phyloP scores from a whole-genome alignment of 495 filamentous ascomycete species.

The Penicillium bialowiezense region DNA sequence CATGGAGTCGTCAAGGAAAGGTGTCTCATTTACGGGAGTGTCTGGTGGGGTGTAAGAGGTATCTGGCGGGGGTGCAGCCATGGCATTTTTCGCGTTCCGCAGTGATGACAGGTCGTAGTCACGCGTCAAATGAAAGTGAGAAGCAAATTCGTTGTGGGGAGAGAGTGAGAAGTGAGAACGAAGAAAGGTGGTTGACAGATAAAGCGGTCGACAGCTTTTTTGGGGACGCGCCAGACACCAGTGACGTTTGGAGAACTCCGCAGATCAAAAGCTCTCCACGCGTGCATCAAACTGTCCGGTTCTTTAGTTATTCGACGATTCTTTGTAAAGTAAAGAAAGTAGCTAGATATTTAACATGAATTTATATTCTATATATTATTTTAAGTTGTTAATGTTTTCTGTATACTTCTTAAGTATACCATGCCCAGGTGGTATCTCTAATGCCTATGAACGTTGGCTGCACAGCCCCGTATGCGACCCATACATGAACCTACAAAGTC shows the following conservation, averaged over 20 bases:
- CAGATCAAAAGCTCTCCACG: slow-evolving; percentile 5
- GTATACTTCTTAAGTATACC: too few species aligned
- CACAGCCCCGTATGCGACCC: slow-evolving; percentile 2
- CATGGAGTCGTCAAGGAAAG: slow-evolving; percentile 43
- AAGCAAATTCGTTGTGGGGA: not conserved
- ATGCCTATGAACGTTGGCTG: not conserved
- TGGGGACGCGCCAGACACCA: slow-evolving; percentile 22
- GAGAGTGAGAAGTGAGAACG: not conserved
- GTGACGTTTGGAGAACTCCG: slow-evolving; percentile 30
- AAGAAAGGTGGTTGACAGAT: slow-evolving; percentile 4
- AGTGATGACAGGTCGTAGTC: not conserved
- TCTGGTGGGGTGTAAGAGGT: slow-evolving; percentile 46
- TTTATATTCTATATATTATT: not conserved
- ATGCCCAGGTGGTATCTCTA: not conserved
- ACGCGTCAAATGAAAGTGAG: slow-evolving; percentile 3
- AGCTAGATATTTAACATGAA: too few species aligned
- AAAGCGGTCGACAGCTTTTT: slow-evolving; percentile 28
- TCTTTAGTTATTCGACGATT: not conserved
- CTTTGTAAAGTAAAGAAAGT: too few species aligned
- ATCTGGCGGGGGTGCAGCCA: slow-evolving; percentile 51
- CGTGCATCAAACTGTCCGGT: not conserved
- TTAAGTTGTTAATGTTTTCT: not conserved
- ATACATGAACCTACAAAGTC: not conserved
- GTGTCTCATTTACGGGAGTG: slow-evolving; percentile 32
- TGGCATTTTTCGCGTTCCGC: slow-evolving; percentile 40